A percentile compares a stretch with the other conserved stretches of the same genome.
phyloP scores from a whole-genome alignment of 768 basidiomycete species.

The Clitopilus passeckerianus region DNA sequence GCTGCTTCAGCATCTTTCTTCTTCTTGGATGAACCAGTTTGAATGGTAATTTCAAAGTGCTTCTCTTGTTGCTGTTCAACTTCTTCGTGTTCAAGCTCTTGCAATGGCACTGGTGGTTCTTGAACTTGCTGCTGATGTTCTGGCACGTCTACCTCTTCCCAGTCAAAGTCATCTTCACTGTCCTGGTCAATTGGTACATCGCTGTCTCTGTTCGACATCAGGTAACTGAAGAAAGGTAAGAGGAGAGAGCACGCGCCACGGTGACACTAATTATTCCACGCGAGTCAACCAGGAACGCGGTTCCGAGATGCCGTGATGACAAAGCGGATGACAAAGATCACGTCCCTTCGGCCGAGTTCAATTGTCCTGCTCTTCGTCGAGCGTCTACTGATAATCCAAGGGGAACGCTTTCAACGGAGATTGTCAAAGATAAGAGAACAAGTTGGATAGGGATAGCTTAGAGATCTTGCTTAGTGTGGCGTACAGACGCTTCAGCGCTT shows the following conservation, averaged over 20 bases:
- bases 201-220: constrained; percentile 9
- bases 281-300: not conserved
- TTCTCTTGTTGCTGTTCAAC: not conserved
- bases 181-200: constrained; percentile 21
- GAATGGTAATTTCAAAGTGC: constrained; percentile 71
- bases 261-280: not conserved
- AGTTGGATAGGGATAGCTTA: not conserved
- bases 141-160: constrained; percentile 73
- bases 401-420: too few species aligned
- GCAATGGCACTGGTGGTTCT: not conserved
- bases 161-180: constrained; percentile 70
- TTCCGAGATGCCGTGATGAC: not conserved
- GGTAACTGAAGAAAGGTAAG: not conserved
- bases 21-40: constrained; percentile 27
- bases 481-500: too few species aligned
- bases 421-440: too few species aligned
- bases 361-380: too few species aligned
- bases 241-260: constrained; percentile 1
- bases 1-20: constrained; percentile 22
- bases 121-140: constrained; percentile 26
- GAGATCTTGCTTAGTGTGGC: not conserved
- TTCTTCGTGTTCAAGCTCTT: not conserved
- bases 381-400: too few species aligned
- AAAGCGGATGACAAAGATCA: not conserved
- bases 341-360: not conserved